A percentile compares a stretch with the other conserved stretches of the same genome.
phyloP scores from a whole-genome alignment of 2,329 filamentous ascomycete genomes.

The Monilinia aucupariae region DNA sequence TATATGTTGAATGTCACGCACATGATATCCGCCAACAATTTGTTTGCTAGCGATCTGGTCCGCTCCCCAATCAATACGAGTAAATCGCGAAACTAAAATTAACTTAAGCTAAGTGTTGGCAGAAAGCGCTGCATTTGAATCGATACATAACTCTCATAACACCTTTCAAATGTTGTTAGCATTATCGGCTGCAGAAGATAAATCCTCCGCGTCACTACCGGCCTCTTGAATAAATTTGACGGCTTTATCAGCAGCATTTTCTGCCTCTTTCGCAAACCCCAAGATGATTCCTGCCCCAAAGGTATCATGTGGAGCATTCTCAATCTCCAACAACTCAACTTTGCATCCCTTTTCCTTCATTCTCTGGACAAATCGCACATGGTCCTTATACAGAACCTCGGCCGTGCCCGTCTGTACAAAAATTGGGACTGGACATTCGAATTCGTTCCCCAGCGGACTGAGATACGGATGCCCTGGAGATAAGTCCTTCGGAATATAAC shows the following conservation, averaged over 20 bases:
- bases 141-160: too few relatives aligned
- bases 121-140: too few relatives aligned
- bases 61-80: too few relatives aligned
- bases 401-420: slow-evolving; percentile 1
- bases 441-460: background rate
- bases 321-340: slow-evolving; percentile 2
- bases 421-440: background rate
- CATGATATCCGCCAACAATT: too few relatives aligned
- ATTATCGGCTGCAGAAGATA: too few relatives aligned
- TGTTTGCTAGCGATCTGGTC: too few relatives aligned
- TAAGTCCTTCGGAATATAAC: background rate
- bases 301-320: slow-evolving; percentile 3
- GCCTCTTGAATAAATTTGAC: background rate
- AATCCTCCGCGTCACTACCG: too few relatives aligned
- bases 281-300: background rate
- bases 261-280: slow-evolving; percentile 6
- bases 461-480: background rate
- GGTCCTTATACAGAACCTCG: background rate
- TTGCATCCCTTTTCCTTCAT: background rate
- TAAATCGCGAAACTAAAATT: too few relatives aligned
- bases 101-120: too few relatives aligned
- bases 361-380: background rate
- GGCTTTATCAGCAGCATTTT: background rate
- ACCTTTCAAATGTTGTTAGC: too few relatives aligned
- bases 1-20: too few relatives aligned